phyloP scores from a whole-genome alignment of 495 filamentous ascomycete species.

The Talaromyces ruber region DNA sequence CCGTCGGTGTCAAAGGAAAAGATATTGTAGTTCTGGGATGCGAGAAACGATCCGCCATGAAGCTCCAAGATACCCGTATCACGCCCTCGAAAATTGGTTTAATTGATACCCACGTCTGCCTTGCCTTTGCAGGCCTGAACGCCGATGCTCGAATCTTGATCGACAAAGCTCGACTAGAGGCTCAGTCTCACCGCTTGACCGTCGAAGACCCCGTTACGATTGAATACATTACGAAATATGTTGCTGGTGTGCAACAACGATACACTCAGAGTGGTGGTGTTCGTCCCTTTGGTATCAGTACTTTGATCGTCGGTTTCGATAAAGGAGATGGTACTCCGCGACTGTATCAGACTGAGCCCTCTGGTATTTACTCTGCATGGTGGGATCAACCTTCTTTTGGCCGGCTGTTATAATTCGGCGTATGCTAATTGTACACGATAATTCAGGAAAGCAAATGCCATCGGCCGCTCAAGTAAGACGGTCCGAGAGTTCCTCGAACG shows the following conservation, averaged over 20 bases:
- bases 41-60: conserved; percentile 98
- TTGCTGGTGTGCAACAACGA: conserved; percentile 93
- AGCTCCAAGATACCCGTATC: conserved; percentile 97
- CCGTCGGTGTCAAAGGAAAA: conserved; percentile 91
- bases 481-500: conserved; percentile 96
- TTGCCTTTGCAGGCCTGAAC: conserved; percentile 94
- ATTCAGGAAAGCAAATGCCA: conserved; percentile 95
- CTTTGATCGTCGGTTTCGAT: conserved; percentile 94
- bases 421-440: conserved; percentile 5
- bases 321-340: conserved; percentile 76
- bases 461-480: conserved; percentile 96
- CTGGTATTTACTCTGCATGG: conserved; percentile 98
- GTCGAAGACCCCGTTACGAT: conserved; percentile 96
- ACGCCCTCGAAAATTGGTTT: conserved; percentile 96
- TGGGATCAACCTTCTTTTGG: conserved; percentile 30
- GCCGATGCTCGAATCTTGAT: conserved; percentile 95
- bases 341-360: conserved; percentile 96
- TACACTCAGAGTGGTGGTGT: conserved; percentile 99
- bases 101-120: conserved; percentile 89
- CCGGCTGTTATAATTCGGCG: not conserved
- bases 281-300: conserved; percentile 94
- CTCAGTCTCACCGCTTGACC: conserved; percentile 95
- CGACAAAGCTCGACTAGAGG: conserved; percentile 94
- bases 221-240: conserved; percentile 98
- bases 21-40: conserved; percentile 94